These are phyloP conservation scores for Cystofilobasidium bisporidii DNA, from an alignment of 768 basidiomycete genomes.

Conservation along the genomic window DNA sequence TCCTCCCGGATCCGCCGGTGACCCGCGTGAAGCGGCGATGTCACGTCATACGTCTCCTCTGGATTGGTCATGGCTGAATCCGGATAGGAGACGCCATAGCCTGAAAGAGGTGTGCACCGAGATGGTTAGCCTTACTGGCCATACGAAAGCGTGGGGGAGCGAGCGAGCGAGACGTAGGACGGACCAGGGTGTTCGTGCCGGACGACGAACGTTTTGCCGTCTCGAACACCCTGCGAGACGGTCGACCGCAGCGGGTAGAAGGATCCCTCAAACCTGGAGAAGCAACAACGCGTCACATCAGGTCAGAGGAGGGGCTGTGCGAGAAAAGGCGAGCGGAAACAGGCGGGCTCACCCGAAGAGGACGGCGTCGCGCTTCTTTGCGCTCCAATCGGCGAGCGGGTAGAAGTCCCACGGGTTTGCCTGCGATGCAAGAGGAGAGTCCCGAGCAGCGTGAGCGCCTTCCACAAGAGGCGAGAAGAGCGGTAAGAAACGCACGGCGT, in stretches of 20 bases:
- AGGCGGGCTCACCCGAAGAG: conserved; percentile 13
- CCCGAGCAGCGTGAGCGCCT: too few relatives aligned
- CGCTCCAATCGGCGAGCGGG: conserved; percentile 16
- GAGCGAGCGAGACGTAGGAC: background rate
- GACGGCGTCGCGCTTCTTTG: conserved; percentile 21
- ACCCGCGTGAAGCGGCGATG: conserved; percentile 7
- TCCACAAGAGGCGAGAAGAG: too few relatives aligned
- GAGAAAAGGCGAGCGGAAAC: background rate
- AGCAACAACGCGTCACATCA: background rate
- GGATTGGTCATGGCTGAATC: conserved; percentile 7
- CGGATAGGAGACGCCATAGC: conserved; percentile 25
- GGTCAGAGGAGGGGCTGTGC: background rate
- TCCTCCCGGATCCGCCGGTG: conserved; percentile 19
- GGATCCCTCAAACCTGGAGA: conserved; percentile 10
- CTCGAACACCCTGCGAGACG: conserved; percentile 8
- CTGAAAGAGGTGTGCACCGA: background rate
- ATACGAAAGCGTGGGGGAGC: too few relatives aligned
- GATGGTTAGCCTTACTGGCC: background rate
- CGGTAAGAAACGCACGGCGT: conserved; percentile 14
- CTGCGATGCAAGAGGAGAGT: background rate
- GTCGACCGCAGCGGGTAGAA: conserved; percentile 27
- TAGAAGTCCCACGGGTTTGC: conserved; percentile 26
- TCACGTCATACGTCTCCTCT: conserved; percentile 9
- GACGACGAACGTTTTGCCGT: conserved; percentile 6
- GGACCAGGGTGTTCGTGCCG: conserved; percentile 22